Evolutionary conservation across 176 grass and related monocot genomes (phyloP), one percentile per base, ranked within the genome.

Genomic region (Chloris gayana): DNA sequence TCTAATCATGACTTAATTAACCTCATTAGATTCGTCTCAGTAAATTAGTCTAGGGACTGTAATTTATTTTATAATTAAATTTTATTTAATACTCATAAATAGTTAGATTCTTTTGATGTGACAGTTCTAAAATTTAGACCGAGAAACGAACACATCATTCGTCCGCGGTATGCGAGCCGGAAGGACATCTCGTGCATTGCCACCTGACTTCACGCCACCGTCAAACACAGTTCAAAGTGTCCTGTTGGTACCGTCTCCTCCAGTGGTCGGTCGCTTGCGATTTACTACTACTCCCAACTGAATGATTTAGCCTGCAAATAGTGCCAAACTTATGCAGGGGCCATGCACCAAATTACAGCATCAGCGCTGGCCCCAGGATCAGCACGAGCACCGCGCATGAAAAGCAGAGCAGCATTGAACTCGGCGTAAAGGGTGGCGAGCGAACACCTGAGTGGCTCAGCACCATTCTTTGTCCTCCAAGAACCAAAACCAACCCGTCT

Each of bases 401-500:
- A 88, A 80, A 84, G 75, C 70, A 70, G 63, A 74, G 10, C 53
- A 50, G n/a, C 81, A 88, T 64, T 88, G 15, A 88, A 88, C 42
- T 41, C 58, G 19, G 14, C 75, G 79, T 73, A 82, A 87, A 82
- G 82, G 82, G 61, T 77, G 64, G 42, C 24, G 19, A 54, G 22
- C 58, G 46, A 72, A 45, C 58, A 82, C 25, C 22, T 30, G 17
- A 39, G 73, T 14, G 24, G 56, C 58, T 12, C 24, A 5, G 1
- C 41, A 71, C 29, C 18, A 64, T 42, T 77, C 12, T 22, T 57
- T 39, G 2, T 76, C 51, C 10, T 46, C 24, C 57, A n/a, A n/a
- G n/a, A n/a, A n/a, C n/a, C n/a, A 58, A 27, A 35, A 37, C 22
- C 25, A 47, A 47, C 7, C 39, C 12, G 69, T 4, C 11, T 70